A percentile compares a stretch with the other conserved stretches of the same genome.
phyloP scores from a whole-genome alignment of 306 rosid species.

The Purshia tridentata region DNA sequence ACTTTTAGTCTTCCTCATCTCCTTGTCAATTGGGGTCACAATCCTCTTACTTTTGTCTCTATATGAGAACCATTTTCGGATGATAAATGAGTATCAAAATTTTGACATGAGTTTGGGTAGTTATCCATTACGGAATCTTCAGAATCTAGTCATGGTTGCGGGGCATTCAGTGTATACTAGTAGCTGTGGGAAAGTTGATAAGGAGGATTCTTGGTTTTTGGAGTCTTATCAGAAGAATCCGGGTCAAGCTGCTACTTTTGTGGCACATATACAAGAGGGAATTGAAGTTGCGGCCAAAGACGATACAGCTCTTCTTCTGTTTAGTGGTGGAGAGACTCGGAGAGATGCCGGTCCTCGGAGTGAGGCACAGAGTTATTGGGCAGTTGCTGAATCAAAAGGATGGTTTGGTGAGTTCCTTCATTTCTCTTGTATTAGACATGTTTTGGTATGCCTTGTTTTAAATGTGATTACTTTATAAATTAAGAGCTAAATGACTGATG shows the following conservation, averaged over 20 bases:
- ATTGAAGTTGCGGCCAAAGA: conserved; percentile 57
- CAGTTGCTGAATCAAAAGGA: conserved; percentile 72
- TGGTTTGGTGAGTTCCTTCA: conserved; percentile 78
- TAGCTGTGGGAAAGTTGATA: conserved; percentile 73
- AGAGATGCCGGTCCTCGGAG: conserved; percentile 90
- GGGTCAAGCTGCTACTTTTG: conserved; percentile 82
- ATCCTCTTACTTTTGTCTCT: conserved; percentile 50
- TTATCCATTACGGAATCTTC: conserved; percentile 64
- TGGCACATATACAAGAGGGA: conserved; percentile 69
- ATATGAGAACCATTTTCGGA: conserved; percentile 41
- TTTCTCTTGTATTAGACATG: neutral
- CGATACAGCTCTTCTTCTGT: conserved; percentile 61
- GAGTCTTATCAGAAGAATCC: conserved; percentile 91
- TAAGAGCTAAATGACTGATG: neutral
- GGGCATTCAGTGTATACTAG: conserved; percentile 91
- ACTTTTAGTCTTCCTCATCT: conserved; percentile 37
- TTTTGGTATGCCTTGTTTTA: conserved; percentile 1
- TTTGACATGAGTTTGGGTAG: conserved; percentile 28
- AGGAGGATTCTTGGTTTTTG: conserved; percentile 90
- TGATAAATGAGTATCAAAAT: conserved; percentile 26
- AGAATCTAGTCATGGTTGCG: conserved; percentile 87
- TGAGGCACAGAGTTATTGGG: conserved; percentile 98
- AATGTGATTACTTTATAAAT: neutral
- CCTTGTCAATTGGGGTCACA: conserved; percentile 49
- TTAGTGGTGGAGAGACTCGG: conserved; percentile 97